A percentile compares a stretch with the other conserved stretches of the same genome.
Evolutionary conservation across 2,329 filamentous ascomycete genomes (phyloP).

Genomic region (Ascochyta fabae): DNA sequence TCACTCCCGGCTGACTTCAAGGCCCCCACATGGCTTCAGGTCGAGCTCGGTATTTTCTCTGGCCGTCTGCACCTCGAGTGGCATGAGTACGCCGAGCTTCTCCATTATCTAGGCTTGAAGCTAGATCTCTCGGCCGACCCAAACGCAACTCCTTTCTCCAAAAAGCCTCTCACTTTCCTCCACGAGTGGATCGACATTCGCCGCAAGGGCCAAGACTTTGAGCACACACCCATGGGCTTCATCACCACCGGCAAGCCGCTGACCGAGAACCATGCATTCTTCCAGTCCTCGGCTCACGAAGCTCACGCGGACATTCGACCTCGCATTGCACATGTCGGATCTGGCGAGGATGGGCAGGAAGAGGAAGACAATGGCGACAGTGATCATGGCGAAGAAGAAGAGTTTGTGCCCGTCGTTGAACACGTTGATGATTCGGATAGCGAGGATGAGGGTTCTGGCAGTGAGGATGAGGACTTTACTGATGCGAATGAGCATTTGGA

Average conservation of each 20-base stretch:
- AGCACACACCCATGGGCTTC: constrained; percentile 66
- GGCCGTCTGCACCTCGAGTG: constrained; percentile 67
- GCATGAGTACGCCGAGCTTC: constrained; percentile 49
- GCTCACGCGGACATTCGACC: constrained; percentile 17
- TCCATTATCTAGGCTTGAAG: constrained; percentile 25
- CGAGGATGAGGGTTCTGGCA: constrained; percentile 14
- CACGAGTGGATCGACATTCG: constrained; percentile 64
- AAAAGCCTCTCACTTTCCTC: constrained; percentile 47
- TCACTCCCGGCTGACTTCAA: constrained; percentile 49
- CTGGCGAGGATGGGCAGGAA: constrained; percentile 7
- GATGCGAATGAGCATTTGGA: constrained; percentile 13
- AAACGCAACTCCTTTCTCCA: constrained; percentile 24
- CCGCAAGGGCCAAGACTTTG: constrained; percentile 63
- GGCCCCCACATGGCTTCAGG: constrained; percentile 60
- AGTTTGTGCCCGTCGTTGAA: constrained; percentile 19
- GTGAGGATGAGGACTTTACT: constrained; percentile 11
- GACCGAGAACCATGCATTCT: constrained; percentile 59
- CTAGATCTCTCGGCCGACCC: not conserved
- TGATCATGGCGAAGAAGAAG: constrained; percentile 23
- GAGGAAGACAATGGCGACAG: constrained; percentile 15
- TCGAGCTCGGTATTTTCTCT: constrained; percentile 66
- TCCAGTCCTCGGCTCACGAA: constrained; percentile 35
- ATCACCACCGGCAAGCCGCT: constrained; percentile 61
- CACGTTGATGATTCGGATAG: constrained; percentile 25
- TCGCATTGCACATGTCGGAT: constrained; percentile 18